Evolutionary conservation across 305 asterid genomes (phyloP), one percentile per base, ranked within the genome.

Genomic region (Fraxinus dipetala): DNA sequence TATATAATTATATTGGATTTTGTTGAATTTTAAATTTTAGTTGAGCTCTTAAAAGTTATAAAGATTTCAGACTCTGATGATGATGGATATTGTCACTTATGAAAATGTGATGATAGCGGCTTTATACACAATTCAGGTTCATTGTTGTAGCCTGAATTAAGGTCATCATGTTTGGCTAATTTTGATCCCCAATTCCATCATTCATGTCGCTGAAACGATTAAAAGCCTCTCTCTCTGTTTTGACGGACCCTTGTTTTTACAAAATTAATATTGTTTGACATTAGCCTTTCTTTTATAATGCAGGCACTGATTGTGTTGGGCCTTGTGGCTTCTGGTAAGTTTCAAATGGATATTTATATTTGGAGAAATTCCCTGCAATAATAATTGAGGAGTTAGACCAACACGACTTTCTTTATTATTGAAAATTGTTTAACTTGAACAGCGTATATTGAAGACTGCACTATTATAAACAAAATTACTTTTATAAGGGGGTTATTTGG

Each of bases 291-390:
- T 76, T 81, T 77, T 9, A 69, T 83, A 43, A 8, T 87, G 90
- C 95, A 96, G 99, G 98, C 97, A 54, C 81, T 92, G 83, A 80
- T 96, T 79, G 83, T 86, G 14, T 73, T 87, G 84, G 97, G 99
- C 83, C 89, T 96, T 38, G 82, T 85, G 78, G 89, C 90, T 69
- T 96, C 99, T 82, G 98, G 99, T 94, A 90, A 87, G 96, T 90
- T 79, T 78, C 74, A 13, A 81, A 7, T 31, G 32, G 45, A 78
- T 69, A 5, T 24, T 28, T 28, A 75, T 61, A 26, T 1, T 26
- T 9, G 20, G 20, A 48, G 20, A 48, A 26, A 24, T 73, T 65
- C 83, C 72, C 30, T 34, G 72, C 61, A 22, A 34, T 40, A 22
- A 45, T 48, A 48, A 48, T 48, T 48, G 59, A 48, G 59, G 59